Evolutionary conservation across 2,329 filamentous ascomycete species (phyloP).

Genomic region (Triangularia setosa): DNA sequence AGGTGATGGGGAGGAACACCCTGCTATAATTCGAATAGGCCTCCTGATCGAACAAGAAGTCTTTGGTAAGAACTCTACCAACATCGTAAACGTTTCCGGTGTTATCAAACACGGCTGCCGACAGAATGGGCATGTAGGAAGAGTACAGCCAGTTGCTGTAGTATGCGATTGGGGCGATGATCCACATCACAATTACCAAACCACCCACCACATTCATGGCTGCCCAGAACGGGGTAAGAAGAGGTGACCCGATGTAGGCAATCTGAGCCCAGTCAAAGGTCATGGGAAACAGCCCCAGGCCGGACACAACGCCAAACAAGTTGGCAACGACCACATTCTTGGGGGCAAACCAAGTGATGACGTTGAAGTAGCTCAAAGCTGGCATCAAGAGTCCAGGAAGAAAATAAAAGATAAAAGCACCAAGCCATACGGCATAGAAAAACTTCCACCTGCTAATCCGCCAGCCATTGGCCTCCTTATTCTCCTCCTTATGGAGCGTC

Average conservation of each 20-base stretch:
- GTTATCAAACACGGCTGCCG: constrained; percentile 81
- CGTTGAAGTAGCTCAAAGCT: constrained; percentile 83
- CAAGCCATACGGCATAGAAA: constrained; percentile 70
- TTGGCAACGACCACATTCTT: constrained; percentile 84
- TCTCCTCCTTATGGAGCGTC: constrained; percentile 79
- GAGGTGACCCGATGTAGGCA: constrained; percentile 79
- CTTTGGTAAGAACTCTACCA: constrained; percentile 69
- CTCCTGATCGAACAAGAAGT: constrained; percentile 72
- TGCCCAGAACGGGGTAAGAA: constrained; percentile 82
- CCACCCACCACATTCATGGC: constrained; percentile 81
- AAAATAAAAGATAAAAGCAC: constrained; percentile 78
- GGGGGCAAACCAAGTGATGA: constrained; percentile 83
- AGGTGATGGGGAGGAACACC: constrained; percentile 82
- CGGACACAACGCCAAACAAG: constrained; percentile 80
- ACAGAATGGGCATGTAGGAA: constrained; percentile 82
- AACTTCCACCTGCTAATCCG: constrained; percentile 78
- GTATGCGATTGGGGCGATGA: constrained; percentile 74
- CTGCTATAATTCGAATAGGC: constrained; percentile 79
- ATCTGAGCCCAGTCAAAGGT: constrained; percentile 93
- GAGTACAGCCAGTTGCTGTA: constrained; percentile 77
- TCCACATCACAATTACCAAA: constrained; percentile 79
- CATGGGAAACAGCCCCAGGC: constrained; percentile 76
- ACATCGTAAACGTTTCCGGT: constrained; percentile 77
- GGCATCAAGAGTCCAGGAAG: constrained; percentile 78
- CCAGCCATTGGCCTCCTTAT: constrained; percentile 79